A percentile compares a stretch with the other conserved stretches of the same genome.
phyloP scores from a whole-genome alignment of 2,329 filamentous ascomycete species.

The Pseudocercospora ulei region DNA sequence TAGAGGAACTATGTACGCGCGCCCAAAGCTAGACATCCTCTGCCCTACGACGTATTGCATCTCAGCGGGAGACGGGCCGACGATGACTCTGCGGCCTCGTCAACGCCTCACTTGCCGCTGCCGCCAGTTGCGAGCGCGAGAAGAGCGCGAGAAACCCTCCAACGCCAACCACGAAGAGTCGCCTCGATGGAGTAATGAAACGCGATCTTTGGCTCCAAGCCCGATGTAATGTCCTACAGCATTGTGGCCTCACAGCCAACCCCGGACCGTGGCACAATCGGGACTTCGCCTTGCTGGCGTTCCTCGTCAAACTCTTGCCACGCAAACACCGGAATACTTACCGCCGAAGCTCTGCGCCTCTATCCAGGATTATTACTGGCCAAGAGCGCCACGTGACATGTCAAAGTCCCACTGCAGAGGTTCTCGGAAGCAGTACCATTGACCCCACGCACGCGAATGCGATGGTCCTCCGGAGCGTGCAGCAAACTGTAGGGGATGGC shows the following conservation, averaged over 20 bases:
- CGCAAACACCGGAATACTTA: neutral
- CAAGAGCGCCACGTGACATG: neutral
- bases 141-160: neutral
- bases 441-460: neutral
- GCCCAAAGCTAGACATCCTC: constrained; percentile 3
- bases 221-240: neutral
- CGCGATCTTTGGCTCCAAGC: neutral
- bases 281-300: neutral
- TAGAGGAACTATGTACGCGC: neutral
- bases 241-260: constrained; percentile 6
- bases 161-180: constrained; percentile 4
- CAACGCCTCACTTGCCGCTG: neutral
- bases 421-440: neutral
- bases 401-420: neutral
- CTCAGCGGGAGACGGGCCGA: constrained; percentile 1
- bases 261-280: constrained; percentile 1
- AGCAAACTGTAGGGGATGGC: neutral
- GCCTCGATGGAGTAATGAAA: constrained; percentile 1
- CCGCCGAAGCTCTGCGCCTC: neutral
- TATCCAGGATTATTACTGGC: neutral
- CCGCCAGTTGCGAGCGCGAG: constrained; percentile 3
- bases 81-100: neutral
- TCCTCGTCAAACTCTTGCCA: neutral
- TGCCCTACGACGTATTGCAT: constrained; percentile 7
- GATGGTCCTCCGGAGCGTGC: constrained; percentile 1